Percentiles rank a stretch among this genome's conserved stretches.
Conservation (phyloP, 1,284 basidiomycete species). For the Xerocomus nothofagi region DNA sequence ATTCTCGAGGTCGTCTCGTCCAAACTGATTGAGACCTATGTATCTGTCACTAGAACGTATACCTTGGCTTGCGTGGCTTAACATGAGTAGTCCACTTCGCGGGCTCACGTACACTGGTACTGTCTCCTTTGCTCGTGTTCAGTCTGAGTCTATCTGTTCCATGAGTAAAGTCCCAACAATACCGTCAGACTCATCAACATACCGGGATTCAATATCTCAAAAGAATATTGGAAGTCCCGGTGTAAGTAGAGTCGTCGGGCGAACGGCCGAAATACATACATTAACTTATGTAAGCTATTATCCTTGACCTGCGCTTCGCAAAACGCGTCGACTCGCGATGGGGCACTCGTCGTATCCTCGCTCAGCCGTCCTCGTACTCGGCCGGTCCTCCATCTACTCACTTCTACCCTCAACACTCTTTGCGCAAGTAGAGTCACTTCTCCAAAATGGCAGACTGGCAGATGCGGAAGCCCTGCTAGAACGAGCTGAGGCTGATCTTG, state of each 20-base stretch:
- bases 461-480: constrained; percentile 67
- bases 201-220: too few species aligned
- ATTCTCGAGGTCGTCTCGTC: too few species aligned
- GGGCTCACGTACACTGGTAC: too few species aligned
- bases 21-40: neutral
- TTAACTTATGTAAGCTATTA: constrained; percentile 16
- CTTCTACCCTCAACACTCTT: constrained; percentile 72
- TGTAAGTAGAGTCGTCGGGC: too few species aligned
- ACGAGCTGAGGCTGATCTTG: constrained; percentile 17
- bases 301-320: neutral
- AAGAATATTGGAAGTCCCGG: too few species aligned
- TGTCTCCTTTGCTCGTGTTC: neutral
- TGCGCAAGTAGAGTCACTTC: constrained; percentile 69
- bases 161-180: too few species aligned
- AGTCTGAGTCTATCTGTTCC: neutral
- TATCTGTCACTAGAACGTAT: neutral
- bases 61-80: neutral
- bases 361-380: constrained; percentile 64
- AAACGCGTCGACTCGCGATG: constrained; percentile 20
- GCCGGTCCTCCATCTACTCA: constrained; percentile 60
- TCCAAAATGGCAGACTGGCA: constrained; percentile 62
- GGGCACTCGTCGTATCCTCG: constrained; percentile 48
- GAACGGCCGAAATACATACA: too few species aligned
- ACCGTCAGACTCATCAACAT: too few species aligned
- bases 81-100: neutral